These are phyloP conservation scores for bread wheat (Triticum aestivum) DNA, from an alignment of 176 grass and related monocot genomes.

Conservation along the genomic window DNA sequence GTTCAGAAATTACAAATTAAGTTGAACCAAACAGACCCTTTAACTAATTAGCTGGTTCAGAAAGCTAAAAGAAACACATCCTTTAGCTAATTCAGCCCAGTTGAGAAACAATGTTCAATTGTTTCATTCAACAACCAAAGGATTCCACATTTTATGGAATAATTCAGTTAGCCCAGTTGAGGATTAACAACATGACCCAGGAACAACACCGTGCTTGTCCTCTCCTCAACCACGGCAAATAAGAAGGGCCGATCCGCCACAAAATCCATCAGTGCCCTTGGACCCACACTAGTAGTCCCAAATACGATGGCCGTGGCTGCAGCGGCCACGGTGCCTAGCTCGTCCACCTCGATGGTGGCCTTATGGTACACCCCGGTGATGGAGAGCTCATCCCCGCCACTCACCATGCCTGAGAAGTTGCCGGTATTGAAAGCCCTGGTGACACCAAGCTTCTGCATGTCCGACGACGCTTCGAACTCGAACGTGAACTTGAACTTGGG, in stretches of 20 bases:
- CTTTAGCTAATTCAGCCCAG: not conserved
- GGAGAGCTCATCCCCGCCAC: not conserved
- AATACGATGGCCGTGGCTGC: not conserved
- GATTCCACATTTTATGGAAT: too few relatives aligned
- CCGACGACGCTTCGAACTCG: not conserved
- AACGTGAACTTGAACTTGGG: conserved; percentile 35
- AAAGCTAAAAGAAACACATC: not conserved
- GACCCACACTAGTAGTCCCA: not conserved
- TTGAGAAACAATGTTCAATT: not conserved
- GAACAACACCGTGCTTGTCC: conserved; percentile 3
- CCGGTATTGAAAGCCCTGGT: not conserved
- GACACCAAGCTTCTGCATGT: not conserved
- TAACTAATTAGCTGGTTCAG: not conserved
- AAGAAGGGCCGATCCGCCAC: conserved; percentile 35
- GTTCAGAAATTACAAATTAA: not conserved
- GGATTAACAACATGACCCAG: conserved; percentile 33
- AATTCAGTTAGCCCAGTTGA: not conserved
- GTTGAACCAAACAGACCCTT: not conserved
- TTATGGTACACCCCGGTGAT: not conserved
- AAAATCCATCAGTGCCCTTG: not conserved
- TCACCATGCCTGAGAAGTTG: conserved; percentile 34
- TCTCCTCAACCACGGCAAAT: conserved; percentile 32
- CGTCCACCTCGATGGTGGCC: conserved; percentile 36
- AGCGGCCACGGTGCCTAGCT: conserved; percentile 18
- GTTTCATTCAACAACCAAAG: not conserved